phyloP scores from a whole-genome alignment of 2,329 filamentous ascomycete genomes.

The Bimuria novae-zelandiae region DNA sequence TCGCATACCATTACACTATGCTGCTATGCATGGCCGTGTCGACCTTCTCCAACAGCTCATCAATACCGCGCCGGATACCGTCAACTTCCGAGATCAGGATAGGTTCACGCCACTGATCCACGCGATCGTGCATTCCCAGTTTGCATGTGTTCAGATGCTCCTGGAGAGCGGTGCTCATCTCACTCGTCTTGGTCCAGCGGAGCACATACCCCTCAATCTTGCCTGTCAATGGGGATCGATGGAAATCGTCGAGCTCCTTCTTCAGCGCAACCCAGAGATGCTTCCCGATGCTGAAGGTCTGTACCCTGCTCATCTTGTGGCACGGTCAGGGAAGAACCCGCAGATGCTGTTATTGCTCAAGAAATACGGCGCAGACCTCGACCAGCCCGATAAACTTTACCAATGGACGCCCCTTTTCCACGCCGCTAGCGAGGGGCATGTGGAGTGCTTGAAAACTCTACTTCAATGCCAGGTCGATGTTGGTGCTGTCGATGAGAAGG shows the following conservation, averaged over 20 bases:
- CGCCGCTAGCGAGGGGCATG: slow-evolving; percentile 93
- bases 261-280: slow-evolving; percentile 79
- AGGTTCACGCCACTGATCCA: slow-evolving; percentile 97
- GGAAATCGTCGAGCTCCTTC: slow-evolving; percentile 80
- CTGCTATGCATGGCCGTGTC: slow-evolving; percentile 89
- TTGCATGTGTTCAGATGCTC: slow-evolving; percentile 78
- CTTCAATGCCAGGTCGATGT: slow-evolving; percentile 79
- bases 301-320: slow-evolving; percentile 95
- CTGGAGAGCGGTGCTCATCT: slow-evolving; percentile 80
- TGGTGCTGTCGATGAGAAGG: slow-evolving; percentile 87
- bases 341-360: slow-evolving; percentile 79
- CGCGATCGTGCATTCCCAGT: slow-evolving; percentile 85
- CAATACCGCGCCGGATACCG: slow-evolving; percentile 70
- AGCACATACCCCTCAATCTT: slow-evolving; percentile 92
- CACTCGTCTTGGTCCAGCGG: slow-evolving; percentile 81
- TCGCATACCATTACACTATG: slow-evolving; percentile 90
- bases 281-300: slow-evolving; percentile 95
- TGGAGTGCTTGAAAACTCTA: slow-evolving; percentile 81
- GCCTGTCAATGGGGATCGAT: slow-evolving; percentile 92
- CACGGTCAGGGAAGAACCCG: slow-evolving; percentile 81
- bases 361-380: slow-evolving; percentile 83
- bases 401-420: slow-evolving; percentile 97
- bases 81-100: slow-evolving; percentile 90
- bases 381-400: slow-evolving; percentile 94
- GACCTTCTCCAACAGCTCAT: slow-evolving; percentile 80